Conservation (phyloP, 192 early-diverging fungal species). For the Gigaspora rosea region DNA sequence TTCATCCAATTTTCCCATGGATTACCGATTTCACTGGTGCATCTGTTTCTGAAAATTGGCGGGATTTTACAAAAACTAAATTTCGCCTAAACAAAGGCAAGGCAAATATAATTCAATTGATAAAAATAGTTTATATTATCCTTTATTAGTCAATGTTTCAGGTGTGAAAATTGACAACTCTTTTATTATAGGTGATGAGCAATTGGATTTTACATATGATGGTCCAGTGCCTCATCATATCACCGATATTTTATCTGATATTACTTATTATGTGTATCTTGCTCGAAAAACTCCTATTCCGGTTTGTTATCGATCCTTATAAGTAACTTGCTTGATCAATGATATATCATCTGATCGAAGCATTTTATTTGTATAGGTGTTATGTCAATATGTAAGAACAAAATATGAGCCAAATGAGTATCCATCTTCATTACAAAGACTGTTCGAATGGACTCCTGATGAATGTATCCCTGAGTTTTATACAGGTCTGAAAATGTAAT, state of each 20-base stretch:
- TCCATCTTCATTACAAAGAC: conserved; percentile 57
- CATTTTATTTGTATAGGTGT: conserved; percentile 35
- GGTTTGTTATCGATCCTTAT: conserved; percentile 24
- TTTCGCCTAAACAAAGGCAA: conserved; percentile 65
- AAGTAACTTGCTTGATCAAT: neutral
- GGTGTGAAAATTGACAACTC: too few species aligned
- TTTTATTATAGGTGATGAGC: conserved; percentile 55
- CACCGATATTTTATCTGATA: conserved; percentile 67
- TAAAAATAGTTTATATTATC: too few species aligned
- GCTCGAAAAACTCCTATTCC: conserved; percentile 65
- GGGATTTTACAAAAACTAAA: conserved; percentile 66
- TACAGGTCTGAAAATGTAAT: conserved; percentile 36
- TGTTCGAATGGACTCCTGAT: conserved; percentile 75
- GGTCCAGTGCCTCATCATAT: conserved; percentile 70
- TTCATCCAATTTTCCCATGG: conserved; percentile 73
- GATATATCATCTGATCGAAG: neutral
- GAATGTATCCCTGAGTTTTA: conserved; percentile 78
- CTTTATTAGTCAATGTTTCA: too few species aligned
- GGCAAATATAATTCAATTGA: neutral
- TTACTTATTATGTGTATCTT: conserved; percentile 70
- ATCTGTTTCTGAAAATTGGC: conserved; percentile 49
- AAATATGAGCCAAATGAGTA: conserved; percentile 73
- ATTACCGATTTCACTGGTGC: conserved; percentile 66
- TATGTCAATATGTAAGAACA: conserved; percentile 67
- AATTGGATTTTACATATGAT: conserved; percentile 69